Evolutionary conservation across 2,329 filamentous ascomycete species (phyloP).

Genomic region (Myriosclerotinia scirpicola): DNA sequence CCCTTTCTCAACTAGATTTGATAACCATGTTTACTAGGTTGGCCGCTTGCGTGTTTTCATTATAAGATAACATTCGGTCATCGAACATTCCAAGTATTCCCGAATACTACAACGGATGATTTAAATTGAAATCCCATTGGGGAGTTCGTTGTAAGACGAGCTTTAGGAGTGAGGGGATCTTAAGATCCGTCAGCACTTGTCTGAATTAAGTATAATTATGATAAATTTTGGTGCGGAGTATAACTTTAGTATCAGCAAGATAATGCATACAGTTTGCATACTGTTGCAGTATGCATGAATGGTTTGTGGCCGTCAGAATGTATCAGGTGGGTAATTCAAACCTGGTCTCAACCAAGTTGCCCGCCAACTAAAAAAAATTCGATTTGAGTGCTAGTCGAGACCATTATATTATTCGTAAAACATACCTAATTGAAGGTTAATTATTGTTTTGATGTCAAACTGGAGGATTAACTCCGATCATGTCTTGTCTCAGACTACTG

Average conservation of each 20-base stretch:
- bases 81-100: neutral
- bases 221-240: conserved; percentile 10
- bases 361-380: neutral
- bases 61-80: neutral
- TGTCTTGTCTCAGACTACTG: too few species aligned
- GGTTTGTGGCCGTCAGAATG: neutral
- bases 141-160: neutral
- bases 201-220: conserved; percentile 3
- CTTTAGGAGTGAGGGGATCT: conserved; percentile 5
- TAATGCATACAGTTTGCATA: too few species aligned
- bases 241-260: conserved; percentile 7
- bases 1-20: neutral
- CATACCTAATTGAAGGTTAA: neutral
- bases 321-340: conserved; percentile 18
- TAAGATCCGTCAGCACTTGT: conserved; percentile 22
- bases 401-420: neutral
- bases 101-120: neutral
- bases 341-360: conserved; percentile 11
- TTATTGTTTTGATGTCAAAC: conserved; percentile 1
- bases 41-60: neutral
- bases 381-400: neutral
- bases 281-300: conserved; percentile 17
- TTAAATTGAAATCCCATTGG: neutral
- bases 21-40: neutral
- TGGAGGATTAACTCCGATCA: too few species aligned